Evolutionary conservation across 306 rosid genomes (phyloP), one percentile per base, ranked within the genome.

Genomic region (Ormosia emarginata): DNA sequence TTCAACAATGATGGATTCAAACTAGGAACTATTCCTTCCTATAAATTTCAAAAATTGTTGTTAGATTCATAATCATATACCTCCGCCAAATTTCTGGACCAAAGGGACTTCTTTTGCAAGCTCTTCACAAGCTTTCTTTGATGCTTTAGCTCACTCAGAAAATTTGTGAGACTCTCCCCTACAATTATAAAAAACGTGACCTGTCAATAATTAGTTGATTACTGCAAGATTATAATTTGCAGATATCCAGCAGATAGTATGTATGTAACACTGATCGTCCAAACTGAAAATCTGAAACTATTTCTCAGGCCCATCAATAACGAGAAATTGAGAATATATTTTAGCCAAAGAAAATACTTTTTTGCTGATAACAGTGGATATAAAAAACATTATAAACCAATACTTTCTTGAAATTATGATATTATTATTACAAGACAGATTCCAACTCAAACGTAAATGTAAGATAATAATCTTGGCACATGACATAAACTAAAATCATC

Each of bases 11-110:
- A 5, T 37, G 53, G 44, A 62, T 79, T 64, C 78, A 59, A 74
- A 75, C 53, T 24, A 43, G 8, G 40, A 67, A 50, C 5, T 37
- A 71, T 58, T 79, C 52, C 43, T 75, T 67, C 67, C 75, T 37
- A 53, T 62, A 50, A 58, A 56, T 61, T 62, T 78, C 6, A 50
- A 18, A 67, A 61, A 49, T 34, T 59, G 13, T 40, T 79, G 69
- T 9, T 10, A 34, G 75, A 66, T 67, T 82, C 76, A 78, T 41
- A 64, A 68, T 56, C 30, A 63, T 83, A 79, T 94, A 94, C 99
- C 99, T 91, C 97, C 47, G 92, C 97, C 85, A 92, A 88, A 83
- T 56, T 88, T 84, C 85, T 89, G 40, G 92, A 90, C 98, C 99
- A 96, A 36, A 94, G 93, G 82, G 94, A 89, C 83, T 88, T 96